Percentiles rank a stretch among this genome's conserved stretches.
Evolutionary conservation across 2,329 filamentous ascomycete genomes (phyloP).

Genomic region (Pseudocercospora fijiensis): DNA sequence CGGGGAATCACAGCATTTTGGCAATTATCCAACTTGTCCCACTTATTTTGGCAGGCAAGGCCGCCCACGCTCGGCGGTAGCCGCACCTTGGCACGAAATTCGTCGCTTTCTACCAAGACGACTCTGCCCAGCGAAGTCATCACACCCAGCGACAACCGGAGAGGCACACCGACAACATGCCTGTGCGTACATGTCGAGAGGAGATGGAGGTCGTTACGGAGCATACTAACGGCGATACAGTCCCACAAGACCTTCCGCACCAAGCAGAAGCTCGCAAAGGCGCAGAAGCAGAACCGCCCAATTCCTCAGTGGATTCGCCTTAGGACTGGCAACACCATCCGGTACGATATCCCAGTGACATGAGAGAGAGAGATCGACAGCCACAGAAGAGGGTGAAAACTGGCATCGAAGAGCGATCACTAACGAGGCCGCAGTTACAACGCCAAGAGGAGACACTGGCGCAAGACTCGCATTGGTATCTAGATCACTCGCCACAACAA

Average conservation of each 20-base stretch:
- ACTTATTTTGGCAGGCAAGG: slow-evolving; percentile 5
- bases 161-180: slow-evolving; percentile 36
- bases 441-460: slow-evolving; percentile 99
- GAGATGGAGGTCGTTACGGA: neutral
- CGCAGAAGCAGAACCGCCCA: slow-evolving; percentile 99
- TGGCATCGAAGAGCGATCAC: slow-evolving; percentile 2
- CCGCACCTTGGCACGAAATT: slow-evolving; percentile 14
- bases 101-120: neutral
- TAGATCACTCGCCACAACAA: slow-evolving; percentile 61
- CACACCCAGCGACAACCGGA: slow-evolving; percentile 21
- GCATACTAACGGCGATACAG: slow-evolving; percentile 51
- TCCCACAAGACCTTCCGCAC: slow-evolving; percentile 99
- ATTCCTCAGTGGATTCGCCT: slow-evolving; percentile 99
- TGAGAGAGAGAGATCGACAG: neutral
- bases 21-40: neutral
- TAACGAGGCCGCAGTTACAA: slow-evolving; percentile 73
- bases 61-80: slow-evolving; percentile 5
- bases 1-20: neutral
- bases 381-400: neutral
- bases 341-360: slow-evolving; percentile 63
- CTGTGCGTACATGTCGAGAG: slow-evolving; percentile 30
- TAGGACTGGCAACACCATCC: slow-evolving; percentile 97
- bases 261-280: slow-evolving; percentile 99
- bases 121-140: slow-evolving; percentile 7
- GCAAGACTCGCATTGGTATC: slow-evolving; percentile 99